Evolutionary conservation across 768 basidiomycete species (phyloP).

Genomic region (Macrolepiota fuliginosa): DNA sequence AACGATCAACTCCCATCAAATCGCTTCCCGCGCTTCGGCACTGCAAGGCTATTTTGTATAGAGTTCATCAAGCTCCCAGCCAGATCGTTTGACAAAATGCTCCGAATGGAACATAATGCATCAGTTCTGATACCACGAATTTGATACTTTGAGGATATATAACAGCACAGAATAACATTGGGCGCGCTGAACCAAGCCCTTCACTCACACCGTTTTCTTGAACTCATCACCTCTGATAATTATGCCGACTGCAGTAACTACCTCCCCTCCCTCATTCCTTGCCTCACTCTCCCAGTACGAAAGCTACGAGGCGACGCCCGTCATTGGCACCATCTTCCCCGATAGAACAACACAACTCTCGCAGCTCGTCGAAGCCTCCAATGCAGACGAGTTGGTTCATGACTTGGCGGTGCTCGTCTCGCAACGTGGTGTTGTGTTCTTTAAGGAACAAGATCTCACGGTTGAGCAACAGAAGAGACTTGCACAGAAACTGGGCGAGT

Average conservation of each 20-base stretch:
- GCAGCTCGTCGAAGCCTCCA: conserved; percentile 37
- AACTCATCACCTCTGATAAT: too few relatives aligned
- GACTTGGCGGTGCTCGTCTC: conserved; percentile 53
- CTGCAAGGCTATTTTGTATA: too few relatives aligned
- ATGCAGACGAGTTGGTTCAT: conserved; percentile 47
- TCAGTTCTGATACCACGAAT: too few relatives aligned
- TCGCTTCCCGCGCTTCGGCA: too few relatives aligned
- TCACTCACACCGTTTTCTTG: not conserved
- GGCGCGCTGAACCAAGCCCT: not conserved
- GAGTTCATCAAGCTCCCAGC: too few relatives aligned
- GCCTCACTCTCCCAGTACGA: conserved; percentile 34
- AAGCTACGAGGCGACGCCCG: conserved; percentile 43
- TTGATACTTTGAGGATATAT: too few relatives aligned
- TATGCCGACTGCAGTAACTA: not conserved
- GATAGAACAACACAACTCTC: conserved; percentile 42
- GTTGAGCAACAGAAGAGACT: conserved; percentile 50
- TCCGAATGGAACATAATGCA: too few relatives aligned
- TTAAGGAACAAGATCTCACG: conserved; percentile 52
- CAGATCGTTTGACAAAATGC: too few relatives aligned
- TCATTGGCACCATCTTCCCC: conserved; percentile 55
- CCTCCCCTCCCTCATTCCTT: conserved; percentile 18
- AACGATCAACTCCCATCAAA: too few relatives aligned
- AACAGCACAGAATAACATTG: not conserved
- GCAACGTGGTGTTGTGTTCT: conserved; percentile 64
- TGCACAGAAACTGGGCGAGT: conserved; percentile 43